Percentiles rank a stretch among this genome's conserved stretches.
Evolutionary conservation across 768 basidiomycete species (phyloP).

Genomic region (Boletus subparvulus): DNA sequence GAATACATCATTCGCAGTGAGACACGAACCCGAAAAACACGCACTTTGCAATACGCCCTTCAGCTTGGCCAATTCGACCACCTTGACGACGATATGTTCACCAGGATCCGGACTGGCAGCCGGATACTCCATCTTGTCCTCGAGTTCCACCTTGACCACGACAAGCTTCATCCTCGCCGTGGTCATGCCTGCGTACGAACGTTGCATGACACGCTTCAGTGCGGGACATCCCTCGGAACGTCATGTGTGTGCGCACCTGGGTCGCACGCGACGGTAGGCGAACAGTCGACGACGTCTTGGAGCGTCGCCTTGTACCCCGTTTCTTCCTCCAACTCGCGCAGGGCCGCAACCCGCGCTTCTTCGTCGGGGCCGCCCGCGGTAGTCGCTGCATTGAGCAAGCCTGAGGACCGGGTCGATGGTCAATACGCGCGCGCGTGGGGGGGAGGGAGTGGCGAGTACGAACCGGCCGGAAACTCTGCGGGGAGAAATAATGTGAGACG

Average conservation of each 20-base stretch:
- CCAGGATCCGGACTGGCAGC: conserved; percentile 79
- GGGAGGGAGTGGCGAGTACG: conserved; percentile 26
- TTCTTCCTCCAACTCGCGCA: conserved; percentile 91
- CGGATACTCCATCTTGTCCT: conserved; percentile 66
- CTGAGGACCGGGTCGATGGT: conserved; percentile 33
- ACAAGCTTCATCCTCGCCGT: conserved; percentile 92
- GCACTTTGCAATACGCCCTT: conserved; percentile 64
- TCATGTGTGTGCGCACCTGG: conserved; percentile 49
- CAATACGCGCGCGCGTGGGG: neutral
- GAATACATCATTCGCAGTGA: neutral
- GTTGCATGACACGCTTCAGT: neutral
- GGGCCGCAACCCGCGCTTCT: conserved; percentile 73
- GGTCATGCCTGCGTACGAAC: conserved; percentile 71
- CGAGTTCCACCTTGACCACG: conserved; percentile 63
- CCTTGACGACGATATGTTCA: conserved; percentile 75
- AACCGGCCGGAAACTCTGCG: conserved; percentile 59
- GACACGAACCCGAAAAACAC: conserved; percentile 15
- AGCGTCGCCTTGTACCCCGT: conserved; percentile 76
- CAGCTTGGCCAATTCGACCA: conserved; percentile 68
- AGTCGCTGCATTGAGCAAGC: conserved; percentile 74
- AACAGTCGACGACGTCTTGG: conserved; percentile 55
- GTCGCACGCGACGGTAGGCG: conserved; percentile 63
- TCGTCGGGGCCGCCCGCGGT: conserved; percentile 40
- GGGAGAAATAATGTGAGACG: neutral
- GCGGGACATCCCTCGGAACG: neutral